Base-by-base conservation (phyloP, 495 filamentous ascomycete genomes). In the Tricharina praecox region DNA sequence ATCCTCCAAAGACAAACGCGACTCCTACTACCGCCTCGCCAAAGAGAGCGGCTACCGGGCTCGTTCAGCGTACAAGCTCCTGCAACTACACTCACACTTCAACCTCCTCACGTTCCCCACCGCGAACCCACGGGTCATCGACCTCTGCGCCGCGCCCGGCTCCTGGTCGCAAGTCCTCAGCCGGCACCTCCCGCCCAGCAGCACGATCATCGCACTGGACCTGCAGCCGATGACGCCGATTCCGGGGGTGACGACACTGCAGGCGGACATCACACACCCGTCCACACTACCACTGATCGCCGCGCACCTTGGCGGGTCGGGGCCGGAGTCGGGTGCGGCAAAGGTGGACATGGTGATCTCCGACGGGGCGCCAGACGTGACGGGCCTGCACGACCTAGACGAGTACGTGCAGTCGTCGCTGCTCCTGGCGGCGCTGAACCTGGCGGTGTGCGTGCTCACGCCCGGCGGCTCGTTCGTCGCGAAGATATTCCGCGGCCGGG, bases 91-190 rank as follows among this genome's bases (percentile, higher is more conserved):
- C n/a, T 5, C 50, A 72, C 81, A 92, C 68, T 97, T 95, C 72
- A 79, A 93, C 61, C 76, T 97, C 37, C 93, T 97, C 65, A 70
- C 79, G 42, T 63, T 68, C 47, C 37, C 23, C 18, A 49, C 58
- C 59, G 67, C 48, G 67, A 66, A 20, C 67, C 68, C 42, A n/a
- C 74, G 90, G 34, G 90, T 96, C 1, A 85, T 97, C 24, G 90
- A 97, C 62, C 75, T 97, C 28, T 97, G 90, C 62, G 90, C 90
- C 32, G 90, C 90, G 1, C 90, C 90, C 0, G 90, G 90, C 18
- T 90, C 83, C 58, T 97, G 90, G 90, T 87, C 81, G 13, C 90
- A 97, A 62, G 90, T 97, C 0, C 75, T 97, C 8, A 94, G 86
- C 13, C 73, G 92, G 23, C 81, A 93, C 0, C 64, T 97, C 34